Percentiles rank a stretch among this genome's conserved stretches.
Evolutionary conservation across 139 green algal species (phyloP).

Genomic region (Coelastrella sp.): DNA sequence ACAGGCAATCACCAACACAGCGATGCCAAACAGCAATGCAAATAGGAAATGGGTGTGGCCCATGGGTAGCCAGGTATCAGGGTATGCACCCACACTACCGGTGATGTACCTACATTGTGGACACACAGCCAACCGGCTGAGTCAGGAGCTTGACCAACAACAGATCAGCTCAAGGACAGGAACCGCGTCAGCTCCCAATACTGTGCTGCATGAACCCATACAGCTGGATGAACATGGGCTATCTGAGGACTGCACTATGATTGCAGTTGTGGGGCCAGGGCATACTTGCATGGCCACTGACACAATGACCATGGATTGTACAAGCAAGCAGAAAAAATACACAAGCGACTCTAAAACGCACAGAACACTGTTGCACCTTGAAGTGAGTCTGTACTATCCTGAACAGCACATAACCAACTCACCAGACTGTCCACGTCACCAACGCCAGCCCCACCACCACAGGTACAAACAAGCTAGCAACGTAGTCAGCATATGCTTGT

Average conservation of each 20-base stretch:
- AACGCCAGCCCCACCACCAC: slow-evolving; percentile 85
- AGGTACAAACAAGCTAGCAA: slow-evolving; percentile 93
- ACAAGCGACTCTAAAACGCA: not conserved
- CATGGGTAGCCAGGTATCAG: slow-evolving; percentile 82
- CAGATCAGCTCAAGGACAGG: too few relatives aligned
- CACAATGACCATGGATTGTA: not conserved
- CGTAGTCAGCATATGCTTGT: slow-evolving; percentile 88
- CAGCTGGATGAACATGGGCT: too few relatives aligned
- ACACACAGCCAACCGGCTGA: not conserved
- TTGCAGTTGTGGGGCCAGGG: not conserved
- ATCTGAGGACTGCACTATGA: too few relatives aligned
- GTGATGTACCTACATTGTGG: slow-evolving; percentile 49
- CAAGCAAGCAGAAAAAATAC: too few relatives aligned
- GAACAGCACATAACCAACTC: slow-evolving; percentile 27
- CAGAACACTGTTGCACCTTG: too few relatives aligned
- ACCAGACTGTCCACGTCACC: slow-evolving; percentile 88
- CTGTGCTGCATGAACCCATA: too few relatives aligned
- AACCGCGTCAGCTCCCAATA: too few relatives aligned
- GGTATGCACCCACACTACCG: slow-evolving; percentile 45
- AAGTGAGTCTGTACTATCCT: too few relatives aligned
- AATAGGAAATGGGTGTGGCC: slow-evolving; percentile 92
- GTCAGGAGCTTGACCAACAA: too few relatives aligned
- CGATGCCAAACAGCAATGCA: slow-evolving; percentile 94
- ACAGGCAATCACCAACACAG: slow-evolving; percentile 98
- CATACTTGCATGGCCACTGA: not conserved